These are phyloP conservation scores for Ceriops decandra DNA, from an alignment of 345 rosid species.

Conservation along the genomic window DNA sequence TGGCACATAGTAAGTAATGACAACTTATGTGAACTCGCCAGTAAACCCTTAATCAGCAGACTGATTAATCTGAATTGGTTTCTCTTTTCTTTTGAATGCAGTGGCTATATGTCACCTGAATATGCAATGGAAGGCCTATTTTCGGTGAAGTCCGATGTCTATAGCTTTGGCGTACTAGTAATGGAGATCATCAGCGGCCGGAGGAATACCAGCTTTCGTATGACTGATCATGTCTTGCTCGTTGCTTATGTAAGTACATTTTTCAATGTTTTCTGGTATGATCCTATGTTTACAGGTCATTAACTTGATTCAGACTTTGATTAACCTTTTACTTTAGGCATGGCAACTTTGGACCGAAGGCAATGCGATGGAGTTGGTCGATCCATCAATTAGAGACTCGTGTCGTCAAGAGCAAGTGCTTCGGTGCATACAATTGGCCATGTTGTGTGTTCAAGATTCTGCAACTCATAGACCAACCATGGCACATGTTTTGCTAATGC, in stretches of 20 bases:
- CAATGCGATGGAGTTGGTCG: constrained; percentile 20
- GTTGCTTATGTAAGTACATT: constrained; percentile 21
- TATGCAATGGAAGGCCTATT: constrained; percentile 33
- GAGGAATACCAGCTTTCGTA: constrained; percentile 25
- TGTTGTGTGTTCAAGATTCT: constrained; percentile 29
- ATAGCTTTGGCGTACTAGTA: constrained; percentile 26
- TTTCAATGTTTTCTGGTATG: background rate
- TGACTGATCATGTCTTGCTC: constrained; percentile 15
- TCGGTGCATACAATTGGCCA: constrained; percentile 24
- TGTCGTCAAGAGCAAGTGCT: constrained; percentile 3
- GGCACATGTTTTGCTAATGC: constrained; percentile 22
- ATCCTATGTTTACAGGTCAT: background rate
- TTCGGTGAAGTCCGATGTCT: constrained; percentile 33
- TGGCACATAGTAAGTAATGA: constrained; percentile 24
- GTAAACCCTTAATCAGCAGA: background rate
- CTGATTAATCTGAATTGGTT: background rate
- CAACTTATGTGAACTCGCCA: background rate
- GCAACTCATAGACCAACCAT: constrained; percentile 23
- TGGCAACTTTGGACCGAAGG: constrained; percentile 28
- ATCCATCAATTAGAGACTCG: constrained; percentile 15
- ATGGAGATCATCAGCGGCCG: constrained; percentile 27
- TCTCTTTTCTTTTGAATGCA: constrained; percentile 6
- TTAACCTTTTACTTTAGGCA: constrained; percentile 11
- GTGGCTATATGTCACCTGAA: constrained; percentile 33
- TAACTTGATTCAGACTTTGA: background rate